Evolutionary conservation across 2,329 filamentous ascomycete genomes (phyloP), one percentile per base, ranked within the genome.

Genomic region (Colletotrichum theobromicola): DNA sequence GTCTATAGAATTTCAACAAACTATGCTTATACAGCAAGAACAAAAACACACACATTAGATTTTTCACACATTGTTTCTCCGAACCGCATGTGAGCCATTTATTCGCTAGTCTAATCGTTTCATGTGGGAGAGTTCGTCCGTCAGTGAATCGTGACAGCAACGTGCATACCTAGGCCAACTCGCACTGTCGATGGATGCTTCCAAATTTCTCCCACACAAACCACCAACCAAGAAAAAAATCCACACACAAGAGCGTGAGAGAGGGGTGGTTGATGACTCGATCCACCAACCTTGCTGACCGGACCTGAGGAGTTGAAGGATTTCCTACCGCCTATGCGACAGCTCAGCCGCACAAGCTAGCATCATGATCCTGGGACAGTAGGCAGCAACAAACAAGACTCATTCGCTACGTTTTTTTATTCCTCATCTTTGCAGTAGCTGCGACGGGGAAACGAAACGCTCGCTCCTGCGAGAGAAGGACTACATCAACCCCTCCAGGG

Each of bases 1-100:
- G 64, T 70, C 42, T 55, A 75, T 69, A 74, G 70, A 74, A 64
- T 34, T 53, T 69, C 63, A 75, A n/a, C 63, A 75, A n/a, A 28
- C 24, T 18, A 9, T 74, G 73, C 65, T 68, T 34, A 62, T 32
- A 67, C 35, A 67, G 35, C 64, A 60, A 72, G 62, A 70, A 7
- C 15, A 42, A 67, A 67, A 68, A 66, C 50, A 60, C 18, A 15
- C 16, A 21, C n/a, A 68, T 30, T 21, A 61, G 30, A 61, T 61
- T 35, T 46, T 73, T 50, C 21, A 71, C 58, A 58, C 24, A 50
- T 16, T 34, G 4, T 5, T 15, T 4, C 4, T 15, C 16, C n/a
- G 5, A 4, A 2, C 18, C 42, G 7, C 6, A 21, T 12, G 13
- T n/a, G 57, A 61, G 57, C 57, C 57, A 35, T 35, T 32, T 21